A percentile compares a stretch with the other conserved stretches of the same genome.
Conservation (phyloP, 2,329 filamentous ascomycete genomes). For the Penicillium sp. region DNA sequence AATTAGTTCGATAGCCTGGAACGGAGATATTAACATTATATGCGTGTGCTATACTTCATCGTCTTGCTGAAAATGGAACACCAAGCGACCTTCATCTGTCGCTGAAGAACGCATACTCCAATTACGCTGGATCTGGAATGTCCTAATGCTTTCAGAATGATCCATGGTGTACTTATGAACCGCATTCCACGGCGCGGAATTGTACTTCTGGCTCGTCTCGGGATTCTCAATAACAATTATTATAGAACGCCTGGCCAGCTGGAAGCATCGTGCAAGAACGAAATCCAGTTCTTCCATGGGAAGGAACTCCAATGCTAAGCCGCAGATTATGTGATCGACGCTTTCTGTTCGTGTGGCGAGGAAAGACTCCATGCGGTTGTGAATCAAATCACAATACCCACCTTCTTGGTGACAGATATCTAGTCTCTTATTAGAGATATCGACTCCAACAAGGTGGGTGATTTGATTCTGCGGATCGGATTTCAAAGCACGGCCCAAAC, state of each 20-base stretch:
- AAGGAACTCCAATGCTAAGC: constrained; percentile 16
- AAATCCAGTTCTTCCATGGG: constrained; percentile 18
- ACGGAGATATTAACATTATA: neutral
- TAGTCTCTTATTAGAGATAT: constrained; percentile 7
- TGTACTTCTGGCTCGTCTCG: neutral
- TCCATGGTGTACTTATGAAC: neutral
- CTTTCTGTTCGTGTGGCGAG: neutral
- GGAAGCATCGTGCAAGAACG: constrained; percentile 19
- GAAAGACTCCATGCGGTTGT: constrained; percentile 14
- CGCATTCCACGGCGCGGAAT: neutral
- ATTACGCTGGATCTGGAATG: constrained; percentile 1
- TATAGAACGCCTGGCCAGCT: constrained; percentile 18
- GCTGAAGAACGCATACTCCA: neutral
- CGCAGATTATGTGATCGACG: constrained; percentile 21
- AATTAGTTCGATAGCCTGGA: no score
- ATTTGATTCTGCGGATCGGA: constrained; percentile 6
- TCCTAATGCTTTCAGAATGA: neutral
- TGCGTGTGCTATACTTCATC: neutral
- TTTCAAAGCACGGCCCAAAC: constrained; percentile 15
- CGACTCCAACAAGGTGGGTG: constrained; percentile 6
- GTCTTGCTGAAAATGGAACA: neutral
- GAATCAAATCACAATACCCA: constrained; percentile 11
- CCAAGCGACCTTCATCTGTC: neutral
- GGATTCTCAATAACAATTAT: constrained; percentile 13
- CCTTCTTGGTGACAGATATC: constrained; percentile 8